Evolutionary conservation across 2,329 filamentous ascomycete species (phyloP).

Genomic region (Colletotrichum simmondsii): DNA sequence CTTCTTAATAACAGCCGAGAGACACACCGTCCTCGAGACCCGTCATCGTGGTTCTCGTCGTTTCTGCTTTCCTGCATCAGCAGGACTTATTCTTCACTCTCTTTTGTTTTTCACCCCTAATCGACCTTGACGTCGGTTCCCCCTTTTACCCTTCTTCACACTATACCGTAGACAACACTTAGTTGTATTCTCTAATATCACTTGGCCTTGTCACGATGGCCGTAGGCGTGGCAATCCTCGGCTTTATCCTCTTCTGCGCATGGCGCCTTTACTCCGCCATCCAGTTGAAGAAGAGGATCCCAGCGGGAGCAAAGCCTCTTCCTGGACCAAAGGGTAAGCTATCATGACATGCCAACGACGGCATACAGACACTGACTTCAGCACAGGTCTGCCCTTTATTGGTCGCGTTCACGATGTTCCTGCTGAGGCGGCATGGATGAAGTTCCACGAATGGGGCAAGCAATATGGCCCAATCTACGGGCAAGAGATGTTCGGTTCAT

Average conservation of each 20-base stretch:
- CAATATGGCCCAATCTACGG: slow-evolving; percentile 59
- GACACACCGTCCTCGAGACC: slow-evolving; percentile 20
- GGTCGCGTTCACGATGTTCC: slow-evolving; percentile 59
- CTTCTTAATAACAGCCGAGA: slow-evolving; percentile 33
- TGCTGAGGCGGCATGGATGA: slow-evolving; percentile 53
- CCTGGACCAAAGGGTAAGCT: slow-evolving; percentile 43
- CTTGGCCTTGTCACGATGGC: slow-evolving; percentile 17
- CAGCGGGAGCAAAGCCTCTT: slow-evolving; percentile 40
- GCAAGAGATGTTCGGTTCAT: slow-evolving; percentile 56
- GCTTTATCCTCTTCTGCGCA: slow-evolving; percentile 29
- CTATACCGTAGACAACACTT: neutral
- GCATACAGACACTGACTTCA: slow-evolving; percentile 7
- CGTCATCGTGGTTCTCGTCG: slow-evolving; percentile 14
- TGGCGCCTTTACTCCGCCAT: slow-evolving; percentile 28
- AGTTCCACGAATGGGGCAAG: slow-evolving; percentile 60
- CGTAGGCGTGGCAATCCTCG: slow-evolving; percentile 29
- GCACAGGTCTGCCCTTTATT: slow-evolving; percentile 52
- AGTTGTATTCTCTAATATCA: slow-evolving; percentile 4
- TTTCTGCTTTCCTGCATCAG: slow-evolving; percentile 24
- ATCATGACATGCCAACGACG: neutral
- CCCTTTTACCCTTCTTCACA: neutral
- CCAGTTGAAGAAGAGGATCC: slow-evolving; percentile 37
- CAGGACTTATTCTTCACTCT: slow-evolving; percentile 21
- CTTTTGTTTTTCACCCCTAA: neutral
- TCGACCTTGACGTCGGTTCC: slow-evolving; percentile 8